These are phyloP conservation scores for Luzula sylvatica DNA, from an alignment of 176 grass and related monocot species.

Conservation along the genomic window DNA sequence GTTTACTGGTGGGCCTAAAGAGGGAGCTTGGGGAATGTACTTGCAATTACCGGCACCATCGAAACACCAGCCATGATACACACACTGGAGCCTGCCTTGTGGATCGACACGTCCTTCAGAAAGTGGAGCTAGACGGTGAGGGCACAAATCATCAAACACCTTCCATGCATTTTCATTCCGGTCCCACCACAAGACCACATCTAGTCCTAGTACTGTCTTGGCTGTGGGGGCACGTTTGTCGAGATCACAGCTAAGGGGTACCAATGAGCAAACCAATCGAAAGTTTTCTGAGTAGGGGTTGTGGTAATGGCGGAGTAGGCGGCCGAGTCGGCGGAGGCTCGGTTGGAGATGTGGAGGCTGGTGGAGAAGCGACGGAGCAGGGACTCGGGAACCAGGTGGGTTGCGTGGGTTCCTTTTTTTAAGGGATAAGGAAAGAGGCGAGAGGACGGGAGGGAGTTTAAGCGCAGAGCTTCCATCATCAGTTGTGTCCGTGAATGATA, in stretches of 20 bases:
- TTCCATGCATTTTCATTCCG: slow-evolving; percentile 44
- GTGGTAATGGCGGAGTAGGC: not conserved
- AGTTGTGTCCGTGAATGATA: not conserved
- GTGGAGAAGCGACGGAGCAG: not conserved
- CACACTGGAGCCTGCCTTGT: slow-evolving; percentile 76
- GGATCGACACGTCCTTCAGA: slow-evolving; percentile 80
- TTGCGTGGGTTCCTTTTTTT: not conserved
- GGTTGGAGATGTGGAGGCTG: slow-evolving; percentile 12
- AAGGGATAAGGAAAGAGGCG: not conserved
- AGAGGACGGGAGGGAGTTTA: not conserved
- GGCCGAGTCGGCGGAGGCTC: slow-evolving; percentile 16
- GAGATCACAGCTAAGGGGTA: slow-evolving; percentile 81
- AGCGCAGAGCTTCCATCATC: not conserved
- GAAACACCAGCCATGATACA: slow-evolving; percentile 98
- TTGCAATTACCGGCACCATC: slow-evolving; percentile 71
- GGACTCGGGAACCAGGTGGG: not conserved
- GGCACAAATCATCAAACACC: slow-evolving; percentile 74
- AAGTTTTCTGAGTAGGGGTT: slow-evolving; percentile 13
- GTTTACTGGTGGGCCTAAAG: slow-evolving; percentile 44
- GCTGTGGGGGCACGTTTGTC: slow-evolving; percentile 65
- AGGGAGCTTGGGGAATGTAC: slow-evolving; percentile 78
- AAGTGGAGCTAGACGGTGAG: slow-evolving; percentile 83
- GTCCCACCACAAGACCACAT: slow-evolving; percentile 78
- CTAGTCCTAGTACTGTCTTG: slow-evolving; percentile 75
- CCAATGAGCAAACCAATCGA: slow-evolving; percentile 91